Evolutionary conservation across 768 basidiomycete species (phyloP), one percentile per base, ranked within the genome.

Genomic region (Hypholoma fasciculare): DNA sequence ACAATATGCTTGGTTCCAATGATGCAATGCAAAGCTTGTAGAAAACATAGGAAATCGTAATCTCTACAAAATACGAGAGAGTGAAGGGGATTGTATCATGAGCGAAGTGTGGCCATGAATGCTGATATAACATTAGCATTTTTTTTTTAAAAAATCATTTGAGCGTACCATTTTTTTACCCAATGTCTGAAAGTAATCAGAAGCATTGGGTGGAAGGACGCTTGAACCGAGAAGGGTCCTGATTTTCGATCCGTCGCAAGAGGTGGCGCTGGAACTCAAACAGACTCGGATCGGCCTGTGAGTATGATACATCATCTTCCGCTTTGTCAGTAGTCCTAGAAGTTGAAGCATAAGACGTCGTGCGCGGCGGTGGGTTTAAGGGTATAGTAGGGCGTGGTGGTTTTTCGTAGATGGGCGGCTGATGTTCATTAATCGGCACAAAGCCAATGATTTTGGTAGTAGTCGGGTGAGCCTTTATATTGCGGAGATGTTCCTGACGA

Each of bases 261-360:
- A 81, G 66, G 58, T 78, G 74, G 52, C 74, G 71, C 56, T 76
- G 72, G 56, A 79, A 79, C 46, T 76, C 75, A 27, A 75, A 68
- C 5, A 67, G 67, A 47, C 67, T 66, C 11, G 71, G 62, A 57
- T 76, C 74, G 9, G 66, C 55, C 30, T 74, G 74, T 1, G 72
- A 66, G 40, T 73, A 75, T 17, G 70, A 67, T 26, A 64, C 59
- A 44, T 76, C 74, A 40, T 69, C 72, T 54, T 72, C 71, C 27
- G 42, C 73, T 70, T 40, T 66, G 68, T 54, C 67, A 69, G 13
- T 73, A 40, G 69, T 70, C 74, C 76, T 76, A 12, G 75, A 73
- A 19, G 74, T 72, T 19, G 74, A 72, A 14, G 73, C 69, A 61
- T 69, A 73, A 4, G 75, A 74, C 43, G 72, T 34, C 30, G 30